Evolutionary conservation across 1,139 yeast genomes (phyloP), one percentile per base, ranked within the genome.

Genomic region (Saccharomycopsis hybrid): DNA sequence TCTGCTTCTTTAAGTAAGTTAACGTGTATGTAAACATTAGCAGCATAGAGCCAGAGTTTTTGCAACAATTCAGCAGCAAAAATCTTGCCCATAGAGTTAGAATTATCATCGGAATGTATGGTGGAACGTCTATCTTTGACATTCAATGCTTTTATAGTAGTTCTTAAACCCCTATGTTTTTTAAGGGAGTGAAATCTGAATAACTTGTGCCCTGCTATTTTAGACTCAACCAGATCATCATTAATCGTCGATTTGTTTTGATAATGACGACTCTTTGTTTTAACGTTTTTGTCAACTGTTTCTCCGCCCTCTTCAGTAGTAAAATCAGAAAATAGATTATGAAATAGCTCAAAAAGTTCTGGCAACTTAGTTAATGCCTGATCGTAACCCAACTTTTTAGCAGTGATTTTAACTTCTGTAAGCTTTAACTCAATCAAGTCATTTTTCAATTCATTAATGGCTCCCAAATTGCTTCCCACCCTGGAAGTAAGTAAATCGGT

Each of bases 381-480:
- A 8, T 43, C 38, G 9, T 4, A 11, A 27, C 47, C 47, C 4
- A 29, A 27, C 37, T 43, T 43, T 9, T 43, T 24, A 3, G 25
- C 38, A n/a, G 37, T 27, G 27, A 47, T 38, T 11, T 18, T 31
- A 8, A 53, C 27, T 32, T 51, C 46, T 1, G 54, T 51, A 4
- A 53, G 18, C 25, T 53, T 48, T 24, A 53, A 41, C 32, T 51
- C 51, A 5, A 53, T 25, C 5, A 53, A 24, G 38, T 51, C 51
- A 7, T 41, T 40, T 42, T 49, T 48, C 41, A 41, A 25, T 41
- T 47, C 44, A 24, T 49, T n/a, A 4, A 24, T 8, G 9, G 28
- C 33, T 4, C 4, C 25, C 13, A 7, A 3, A 5, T 30, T 44
- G n/a, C n/a, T n/a, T 5, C 28, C 24, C 41, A n/a, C 35, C 24